A percentile compares a stretch with the other conserved stretches of the same genome.
These are phyloP conservation scores for Tetrahymena malaccensis DNA, from an alignment of 73 alveolate species.

Conservation along the genomic window DNA sequence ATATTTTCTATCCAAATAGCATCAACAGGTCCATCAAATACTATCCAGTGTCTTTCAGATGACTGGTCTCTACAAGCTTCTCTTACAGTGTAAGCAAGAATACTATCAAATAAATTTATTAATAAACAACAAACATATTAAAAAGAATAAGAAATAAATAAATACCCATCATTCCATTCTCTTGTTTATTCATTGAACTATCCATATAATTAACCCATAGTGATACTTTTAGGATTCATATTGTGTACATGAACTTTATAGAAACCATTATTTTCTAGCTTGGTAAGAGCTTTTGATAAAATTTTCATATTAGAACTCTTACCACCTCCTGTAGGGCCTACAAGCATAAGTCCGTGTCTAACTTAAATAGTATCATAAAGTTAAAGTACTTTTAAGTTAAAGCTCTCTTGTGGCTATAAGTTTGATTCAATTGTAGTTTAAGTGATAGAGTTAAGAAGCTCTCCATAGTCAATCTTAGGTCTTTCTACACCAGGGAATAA, in stretches of 20 bases:
- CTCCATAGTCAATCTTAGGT: slow-evolving; percentile 79
- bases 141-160: slow-evolving; percentile 26
- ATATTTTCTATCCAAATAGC: slow-evolving; percentile 99
- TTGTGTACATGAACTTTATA: slow-evolving; percentile 75
- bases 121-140: background rate
- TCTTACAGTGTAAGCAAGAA: slow-evolving; percentile 36
- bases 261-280: slow-evolving; percentile 43
- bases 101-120: background rate
- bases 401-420: slow-evolving; percentile 84
- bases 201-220: slow-evolving; percentile 98
- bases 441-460: slow-evolving; percentile 60
- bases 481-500: slow-evolving; percentile 95
- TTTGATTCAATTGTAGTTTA: slow-evolving; percentile 66
- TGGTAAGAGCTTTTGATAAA: slow-evolving; percentile 83
- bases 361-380: slow-evolving; percentile 96
- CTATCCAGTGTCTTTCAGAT: slow-evolving; percentile 93
- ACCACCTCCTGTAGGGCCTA: slow-evolving; percentile 99
- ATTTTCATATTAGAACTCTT: slow-evolving; percentile 95
- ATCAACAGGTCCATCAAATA: slow-evolving; percentile 99
- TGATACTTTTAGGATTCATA: slow-evolving; percentile 95
- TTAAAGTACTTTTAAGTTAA: slow-evolving; percentile 90
- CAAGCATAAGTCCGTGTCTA: slow-evolving; percentile 99
- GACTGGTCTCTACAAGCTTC: slow-evolving; percentile 45
- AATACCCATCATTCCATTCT: slow-evolving; percentile 98
- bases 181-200: slow-evolving; percentile 93